Evolutionary conservation across 2,329 filamentous ascomycete genomes (phyloP).

Genomic region (Penicillium sp.): DNA sequence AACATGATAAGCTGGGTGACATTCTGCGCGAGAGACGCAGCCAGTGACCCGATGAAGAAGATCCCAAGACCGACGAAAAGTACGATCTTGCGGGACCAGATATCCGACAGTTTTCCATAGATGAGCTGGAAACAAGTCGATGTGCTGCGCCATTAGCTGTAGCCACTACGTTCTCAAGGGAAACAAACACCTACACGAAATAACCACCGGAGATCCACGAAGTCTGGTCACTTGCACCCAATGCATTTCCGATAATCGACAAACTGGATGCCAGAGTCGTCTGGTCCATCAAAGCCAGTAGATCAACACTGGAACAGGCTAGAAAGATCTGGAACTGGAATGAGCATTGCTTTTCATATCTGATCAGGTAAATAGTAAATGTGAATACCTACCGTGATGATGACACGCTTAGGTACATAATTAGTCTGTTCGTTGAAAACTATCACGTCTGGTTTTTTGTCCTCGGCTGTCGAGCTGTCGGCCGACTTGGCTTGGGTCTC

Average conservation of each 20-base stretch:
- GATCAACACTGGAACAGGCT: conserved; percentile 52
- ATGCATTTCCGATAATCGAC: conserved; percentile 50
- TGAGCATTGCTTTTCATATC: neutral
- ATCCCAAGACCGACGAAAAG: conserved; percentile 51
- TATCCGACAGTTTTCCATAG: conserved; percentile 58
- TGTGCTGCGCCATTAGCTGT: conserved; percentile 51
- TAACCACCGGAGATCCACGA: conserved; percentile 55
- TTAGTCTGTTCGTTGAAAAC: conserved; percentile 54
- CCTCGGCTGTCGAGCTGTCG: conserved; percentile 3
- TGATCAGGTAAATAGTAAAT: too few species aligned
- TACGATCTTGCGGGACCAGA: conserved; percentile 56
- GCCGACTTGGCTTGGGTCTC: conserved; percentile 5
- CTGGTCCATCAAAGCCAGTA: conserved; percentile 55
- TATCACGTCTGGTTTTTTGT: conserved; percentile 11
- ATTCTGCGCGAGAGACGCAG: conserved; percentile 54
- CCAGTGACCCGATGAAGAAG: conserved; percentile 53
- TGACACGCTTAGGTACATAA: conserved; percentile 49
- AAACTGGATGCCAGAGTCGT: conserved; percentile 54
- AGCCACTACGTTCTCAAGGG: too few species aligned
- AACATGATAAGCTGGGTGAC: conserved; percentile 57
- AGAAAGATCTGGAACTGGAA: conserved; percentile 48
- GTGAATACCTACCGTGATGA: conserved; percentile 51
- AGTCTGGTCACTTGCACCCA: conserved; percentile 48
- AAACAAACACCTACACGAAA: conserved; percentile 47
- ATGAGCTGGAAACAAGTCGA: conserved; percentile 62